A percentile compares a stretch with the other conserved stretches of the same genome.
phyloP scores from a whole-genome alignment of 306 rosid genomes.

The Hippophae tibetana region DNA sequence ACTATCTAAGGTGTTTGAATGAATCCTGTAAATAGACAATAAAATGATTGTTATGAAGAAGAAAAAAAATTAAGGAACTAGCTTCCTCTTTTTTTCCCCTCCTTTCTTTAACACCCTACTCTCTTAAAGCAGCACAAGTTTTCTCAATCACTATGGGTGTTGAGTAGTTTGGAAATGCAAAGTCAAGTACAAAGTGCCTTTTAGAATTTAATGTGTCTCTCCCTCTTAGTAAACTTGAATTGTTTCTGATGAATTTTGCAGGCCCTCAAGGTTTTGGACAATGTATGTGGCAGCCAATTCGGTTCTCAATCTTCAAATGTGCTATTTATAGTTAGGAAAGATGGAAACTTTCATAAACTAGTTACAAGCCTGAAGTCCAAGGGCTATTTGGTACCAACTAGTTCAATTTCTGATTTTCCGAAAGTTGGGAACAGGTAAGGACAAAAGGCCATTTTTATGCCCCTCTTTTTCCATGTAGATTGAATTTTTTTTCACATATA shows the following conservation, averaged over 20 bases:
- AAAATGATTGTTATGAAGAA: no score
- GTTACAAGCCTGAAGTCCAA: constrained; percentile 33
- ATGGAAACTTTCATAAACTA: constrained; percentile 27
- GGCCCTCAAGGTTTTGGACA: constrained; percentile 38
- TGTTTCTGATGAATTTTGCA: constrained; percentile 23
- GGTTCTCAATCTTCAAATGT: constrained; percentile 21
- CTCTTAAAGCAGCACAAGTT: no score
- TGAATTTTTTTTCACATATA: not conserved
- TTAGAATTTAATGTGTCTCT: no score
- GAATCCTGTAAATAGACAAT: not conserved
- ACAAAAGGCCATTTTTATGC: constrained; percentile 5
- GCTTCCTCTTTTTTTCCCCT: no score
- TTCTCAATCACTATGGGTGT: no score
- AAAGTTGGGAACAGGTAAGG: constrained; percentile 37
- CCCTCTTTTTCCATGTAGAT: not conserved
- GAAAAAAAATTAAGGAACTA: no score
- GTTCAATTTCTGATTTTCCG: constrained; percentile 16
- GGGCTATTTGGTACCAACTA: constrained; percentile 30
- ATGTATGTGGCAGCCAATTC: constrained; percentile 19
- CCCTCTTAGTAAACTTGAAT: no score
- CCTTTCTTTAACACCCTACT: no score
- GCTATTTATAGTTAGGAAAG: constrained; percentile 42
- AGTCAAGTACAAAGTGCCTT: no score
- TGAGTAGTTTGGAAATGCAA: no score
- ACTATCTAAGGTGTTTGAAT: constrained; percentile 36